Percentiles rank a stretch among this genome's conserved stretches.
phyloP scores from a whole-genome alignment of 768 basidiomycete genomes.

The Auriscalpium vulgare region DNA sequence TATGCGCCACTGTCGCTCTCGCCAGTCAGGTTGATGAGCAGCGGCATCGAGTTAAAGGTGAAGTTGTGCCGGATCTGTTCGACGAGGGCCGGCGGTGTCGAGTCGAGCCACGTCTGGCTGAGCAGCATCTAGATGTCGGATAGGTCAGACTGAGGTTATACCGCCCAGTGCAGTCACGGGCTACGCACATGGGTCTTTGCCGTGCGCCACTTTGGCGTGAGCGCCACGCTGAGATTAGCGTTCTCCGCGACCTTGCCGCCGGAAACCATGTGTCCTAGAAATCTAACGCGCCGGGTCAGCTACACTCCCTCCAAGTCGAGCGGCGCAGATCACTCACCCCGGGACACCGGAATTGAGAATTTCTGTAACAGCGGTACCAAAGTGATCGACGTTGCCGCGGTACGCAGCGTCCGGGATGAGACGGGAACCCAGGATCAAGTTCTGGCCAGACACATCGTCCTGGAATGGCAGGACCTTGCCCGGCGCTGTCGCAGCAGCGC shows the following conservation, averaged over 20 bases:
- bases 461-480: slow-evolving; percentile 1
- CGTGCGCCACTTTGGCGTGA: slow-evolving; percentile 29
- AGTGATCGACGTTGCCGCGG: background rate
- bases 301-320: background rate
- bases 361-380: slow-evolving; percentile 6
- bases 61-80: background rate
- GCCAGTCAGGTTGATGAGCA: slow-evolving; percentile 7
- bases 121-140: background rate
- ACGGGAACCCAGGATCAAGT: slow-evolving; percentile 9
- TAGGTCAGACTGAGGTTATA: too few species aligned
- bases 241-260: slow-evolving; percentile 28
- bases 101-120: background rate
- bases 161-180: background rate
- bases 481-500: slow-evolving; percentile 2
- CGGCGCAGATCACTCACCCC: background rate
- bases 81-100: background rate
- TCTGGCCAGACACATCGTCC: slow-evolving; percentile 8
- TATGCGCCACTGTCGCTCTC: slow-evolving; percentile 9
- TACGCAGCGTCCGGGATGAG: slow-evolving; percentile 5
- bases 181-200: slow-evolving; percentile 30
- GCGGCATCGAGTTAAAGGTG: slow-evolving; percentile 1
- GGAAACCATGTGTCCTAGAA: background rate
- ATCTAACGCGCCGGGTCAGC: background rate
- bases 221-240: slow-evolving; percentile 24
- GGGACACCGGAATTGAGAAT: slow-evolving; percentile 5